phyloP scores from a whole-genome alignment of 2,329 filamentous ascomycete species.

The Remersonia thermophila region DNA sequence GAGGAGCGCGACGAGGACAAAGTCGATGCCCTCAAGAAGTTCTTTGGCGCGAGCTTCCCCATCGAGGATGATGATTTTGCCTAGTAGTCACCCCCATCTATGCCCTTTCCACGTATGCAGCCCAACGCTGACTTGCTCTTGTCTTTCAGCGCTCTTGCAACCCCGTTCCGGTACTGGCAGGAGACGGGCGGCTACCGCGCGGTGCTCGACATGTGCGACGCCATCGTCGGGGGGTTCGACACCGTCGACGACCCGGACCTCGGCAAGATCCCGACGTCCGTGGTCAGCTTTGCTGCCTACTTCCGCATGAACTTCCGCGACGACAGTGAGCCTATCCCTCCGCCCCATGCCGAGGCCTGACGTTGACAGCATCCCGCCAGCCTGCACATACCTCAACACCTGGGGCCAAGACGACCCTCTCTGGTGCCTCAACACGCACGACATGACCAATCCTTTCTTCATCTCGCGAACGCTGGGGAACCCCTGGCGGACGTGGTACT shows the following conservation, averaged over 20 bases:
- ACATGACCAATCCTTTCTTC: constrained; percentile 13
- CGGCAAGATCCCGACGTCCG: constrained; percentile 10
- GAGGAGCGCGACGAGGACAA: constrained; percentile 4
- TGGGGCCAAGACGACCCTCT: constrained; percentile 16
- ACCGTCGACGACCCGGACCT: constrained; percentile 6
- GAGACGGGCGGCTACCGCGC: constrained; percentile 12
- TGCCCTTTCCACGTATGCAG: too few species aligned
- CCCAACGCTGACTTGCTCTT: not conserved
- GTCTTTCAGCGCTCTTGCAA: constrained; percentile 11
- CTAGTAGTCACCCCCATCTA: constrained; percentile 9
- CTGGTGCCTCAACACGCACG: constrained; percentile 17
- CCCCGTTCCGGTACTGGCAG: constrained; percentile 15
- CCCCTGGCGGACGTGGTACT: constrained; percentile 16
- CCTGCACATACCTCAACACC: constrained; percentile 15
- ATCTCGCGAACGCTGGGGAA: constrained; percentile 15
- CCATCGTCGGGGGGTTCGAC: constrained; percentile 3
- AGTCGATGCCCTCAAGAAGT: constrained; percentile 11
- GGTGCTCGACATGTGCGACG: constrained; percentile 13
- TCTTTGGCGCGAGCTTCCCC: constrained; percentile 11
- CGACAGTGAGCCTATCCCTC: constrained; percentile 7
- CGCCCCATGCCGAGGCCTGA: not conserved
- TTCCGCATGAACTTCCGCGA: constrained; percentile 13
- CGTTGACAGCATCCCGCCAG: constrained; percentile 1
- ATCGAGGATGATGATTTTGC: constrained; percentile 17
- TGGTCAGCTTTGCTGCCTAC: constrained; percentile 13